Base-by-base conservation (phyloP, 495 filamentous ascomycete species). In the Daldinia bambusicola region DNA sequence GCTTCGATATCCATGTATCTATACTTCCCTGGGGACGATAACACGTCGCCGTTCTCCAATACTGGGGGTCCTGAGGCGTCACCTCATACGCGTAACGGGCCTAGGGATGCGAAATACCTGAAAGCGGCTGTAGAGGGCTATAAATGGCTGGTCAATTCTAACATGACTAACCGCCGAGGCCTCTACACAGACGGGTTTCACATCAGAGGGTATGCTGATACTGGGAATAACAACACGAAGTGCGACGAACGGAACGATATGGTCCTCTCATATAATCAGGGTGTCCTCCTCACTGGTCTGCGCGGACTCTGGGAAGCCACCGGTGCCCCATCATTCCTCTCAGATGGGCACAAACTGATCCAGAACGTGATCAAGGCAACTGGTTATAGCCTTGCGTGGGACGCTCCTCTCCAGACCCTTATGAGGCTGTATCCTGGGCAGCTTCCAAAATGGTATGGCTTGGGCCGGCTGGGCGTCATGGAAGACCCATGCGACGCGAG, bases 191-290 rank as follows among this genome's bases (percentile, higher is more conserved):
- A 99, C 74, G 95, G 95, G 18, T 99, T 93, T 78, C 95, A 99
- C 77, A 91, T 99, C 80, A 85, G 82, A 22, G 89, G 89, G 14
- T 92, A 88, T 80, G 74, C 78, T 37, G 78, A 80, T 58, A 61
- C 78, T 1, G 74, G 80, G 1, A 75, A 83, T 45, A 81, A 81
- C 66, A 86, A 88, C 67, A 85, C 84, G 2, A 83, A 87, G 51
- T 98, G 93, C 76, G 93, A 98, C 74, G 76, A 84, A 14, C 86
- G 94, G 13, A 91, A 97, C 77, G 88, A 94, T 57, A 94, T 94
- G 89, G 89, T 97, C 6, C 96, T 95, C 79, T 94, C 94, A 0
- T 98, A 98, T 81, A 98, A 98, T 80, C 95, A 98, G 79, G 95
- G 95, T 26, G 93, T 98, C 13, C 68, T 98, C n/a, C 88, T 99